Evolutionary conservation across 1,284 basidiomycete genomes (phyloP).

Genomic region (Tilletia horrida): DNA sequence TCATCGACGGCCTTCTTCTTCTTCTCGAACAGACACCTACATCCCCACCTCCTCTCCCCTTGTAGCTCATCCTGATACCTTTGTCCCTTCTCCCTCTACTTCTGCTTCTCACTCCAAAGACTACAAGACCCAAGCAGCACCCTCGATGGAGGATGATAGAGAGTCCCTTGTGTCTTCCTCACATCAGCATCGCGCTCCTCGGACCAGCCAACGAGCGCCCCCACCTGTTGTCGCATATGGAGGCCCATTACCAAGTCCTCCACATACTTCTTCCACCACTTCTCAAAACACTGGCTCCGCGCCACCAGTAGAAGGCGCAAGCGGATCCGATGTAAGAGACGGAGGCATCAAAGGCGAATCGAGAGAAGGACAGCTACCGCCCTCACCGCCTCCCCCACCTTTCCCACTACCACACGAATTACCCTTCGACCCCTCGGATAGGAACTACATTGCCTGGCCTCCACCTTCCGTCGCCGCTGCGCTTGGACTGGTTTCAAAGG

Average conservation of each 20-base stretch:
- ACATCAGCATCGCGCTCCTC: neutral
- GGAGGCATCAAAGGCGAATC: too few species aligned
- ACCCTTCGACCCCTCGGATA: conserved; percentile 22
- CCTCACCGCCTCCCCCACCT: neutral
- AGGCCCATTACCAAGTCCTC: conserved; percentile 8
- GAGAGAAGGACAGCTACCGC: neutral
- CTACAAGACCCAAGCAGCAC: neutral
- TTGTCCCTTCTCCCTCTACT: neutral
- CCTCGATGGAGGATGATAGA: neutral
- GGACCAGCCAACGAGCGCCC: too few species aligned
- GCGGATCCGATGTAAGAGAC: too few species aligned
- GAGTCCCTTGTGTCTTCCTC: conserved; percentile 3
- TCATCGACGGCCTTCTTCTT: neutral
- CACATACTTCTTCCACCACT: neutral
- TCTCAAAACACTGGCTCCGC: too few species aligned
- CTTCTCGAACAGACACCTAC: neutral
- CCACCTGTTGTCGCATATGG: neutral
- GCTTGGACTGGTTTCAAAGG: conserved; percentile 12
- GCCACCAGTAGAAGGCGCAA: too few species aligned
- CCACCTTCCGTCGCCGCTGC: conserved; percentile 17
- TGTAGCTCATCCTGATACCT: neutral
- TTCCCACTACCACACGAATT: conserved; percentile 38
- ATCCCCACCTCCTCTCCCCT: neutral
- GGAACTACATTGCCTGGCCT: conserved; percentile 23
- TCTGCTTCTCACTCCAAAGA: neutral